Base-by-base conservation (phyloP, 2,329 filamentous ascomycete genomes). In the Apiospora pterosperma region DNA sequence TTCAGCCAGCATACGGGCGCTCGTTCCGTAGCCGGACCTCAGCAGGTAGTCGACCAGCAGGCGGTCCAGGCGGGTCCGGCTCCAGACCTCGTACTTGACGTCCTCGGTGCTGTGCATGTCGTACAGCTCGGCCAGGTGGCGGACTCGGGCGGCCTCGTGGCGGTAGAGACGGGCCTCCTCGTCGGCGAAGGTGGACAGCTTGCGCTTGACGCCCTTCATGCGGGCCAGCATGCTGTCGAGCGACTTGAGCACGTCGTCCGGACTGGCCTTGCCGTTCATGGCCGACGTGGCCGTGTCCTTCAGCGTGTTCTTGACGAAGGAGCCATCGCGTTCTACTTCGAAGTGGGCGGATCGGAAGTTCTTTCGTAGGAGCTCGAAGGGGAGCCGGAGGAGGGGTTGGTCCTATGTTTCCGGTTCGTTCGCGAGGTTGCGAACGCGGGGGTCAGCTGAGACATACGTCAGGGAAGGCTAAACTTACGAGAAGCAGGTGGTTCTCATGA, bases 71-170 rank as follows among this genome's bases (percentile, higher is more conserved):
- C 96, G 84, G 42, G 87, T 87, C 63, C 92, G 87, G 66, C 91
- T 92, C 96, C 96, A 99, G 64, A 87, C 83, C 74, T 98, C 95
- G 79, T 98, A 99, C 74, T 93, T 93, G 70, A 97, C 93, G 75
- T 99, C 96, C 62, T 93, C 91, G 67, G 97, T 83, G 66, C 88
- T 92, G 64, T 90, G 86, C 71, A 98, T 92, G 55, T 85, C 79
- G 76, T 96, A 92, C 5, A 99, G 83, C 70, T 93, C 88, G 69
- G 92, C 87, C 38, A 99, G 82, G 78, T 99, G 94, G 31, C 86
- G 82, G 65, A 97, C 88, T 36, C 96, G 88, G 67, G 92, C 90
- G 62, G 88, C 87, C 36, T 92, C 87, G 72, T 96, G 90, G 7
- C 84, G 83, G 73, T 97, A 92, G 16, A 97, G 84, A 19, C 85